A percentile compares a stretch with the other conserved stretches of the same genome.
Conservation (phyloP, 129 eudicot species). For the Pseudognaphalium luteoalbum region DNA sequence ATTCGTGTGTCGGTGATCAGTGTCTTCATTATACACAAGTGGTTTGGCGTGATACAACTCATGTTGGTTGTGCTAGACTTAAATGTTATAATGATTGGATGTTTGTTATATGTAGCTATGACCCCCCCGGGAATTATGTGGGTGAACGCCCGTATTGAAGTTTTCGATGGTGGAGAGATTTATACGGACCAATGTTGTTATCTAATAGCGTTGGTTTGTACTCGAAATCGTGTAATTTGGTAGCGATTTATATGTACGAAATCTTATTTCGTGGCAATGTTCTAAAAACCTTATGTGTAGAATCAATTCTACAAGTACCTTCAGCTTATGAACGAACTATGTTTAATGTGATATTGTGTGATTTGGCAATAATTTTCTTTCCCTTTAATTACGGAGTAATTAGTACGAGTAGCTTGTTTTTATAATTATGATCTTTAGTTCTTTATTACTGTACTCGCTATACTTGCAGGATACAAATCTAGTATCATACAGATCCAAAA, state of each 20-base stretch:
- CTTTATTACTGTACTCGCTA: not conserved
- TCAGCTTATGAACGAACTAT: no score
- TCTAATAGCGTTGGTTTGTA: not conserved
- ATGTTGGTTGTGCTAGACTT: conserved; percentile 61
- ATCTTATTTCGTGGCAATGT: not conserved
- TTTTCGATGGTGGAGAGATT: not conserved
- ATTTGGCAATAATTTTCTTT: not conserved
- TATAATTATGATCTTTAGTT: no score
- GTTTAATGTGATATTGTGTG: no score
- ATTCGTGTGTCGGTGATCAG: conserved; percentile 49
- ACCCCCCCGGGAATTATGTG: conserved; percentile 56
- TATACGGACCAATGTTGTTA: not conserved
- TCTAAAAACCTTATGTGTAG: not conserved
- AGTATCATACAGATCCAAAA: not conserved
- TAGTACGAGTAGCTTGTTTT: not conserved
- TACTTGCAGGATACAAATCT: not conserved
- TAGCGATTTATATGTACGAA: not conserved
- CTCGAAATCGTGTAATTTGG: not conserved
- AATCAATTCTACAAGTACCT: not conserved
- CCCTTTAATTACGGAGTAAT: no score
- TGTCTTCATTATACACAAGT: conserved; percentile 77
- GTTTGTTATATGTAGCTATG: conserved; percentile 59
- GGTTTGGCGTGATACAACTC: conserved; percentile 52
- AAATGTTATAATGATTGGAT: conserved; percentile 47
- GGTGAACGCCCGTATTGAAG: conserved; percentile 44